Percentiles rank a stretch among this genome's conserved stretches.
phyloP scores from a whole-genome alignment of 768 basidiomycete genomes.

The Psilocybe cyanescens region DNA sequence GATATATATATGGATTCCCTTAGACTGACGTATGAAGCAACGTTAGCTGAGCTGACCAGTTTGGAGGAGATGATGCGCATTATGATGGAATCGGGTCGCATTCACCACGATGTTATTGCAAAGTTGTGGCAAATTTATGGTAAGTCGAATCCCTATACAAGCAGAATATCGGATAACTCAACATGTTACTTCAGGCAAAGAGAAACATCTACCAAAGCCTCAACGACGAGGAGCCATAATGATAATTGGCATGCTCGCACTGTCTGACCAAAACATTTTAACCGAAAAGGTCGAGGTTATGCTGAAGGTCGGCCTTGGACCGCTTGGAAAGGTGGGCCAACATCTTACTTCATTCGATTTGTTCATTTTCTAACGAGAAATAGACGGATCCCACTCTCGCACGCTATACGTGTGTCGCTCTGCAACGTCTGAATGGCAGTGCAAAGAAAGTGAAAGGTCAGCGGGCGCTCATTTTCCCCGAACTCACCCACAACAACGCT shows the following conservation, averaged over 20 bases:
- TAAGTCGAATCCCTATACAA: constrained; percentile 39
- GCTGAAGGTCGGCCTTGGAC: constrained; percentile 85
- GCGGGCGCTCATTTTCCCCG: background rate
- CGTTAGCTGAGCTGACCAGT: constrained; percentile 93
- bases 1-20: background rate
- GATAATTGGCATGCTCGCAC: constrained; percentile 94
- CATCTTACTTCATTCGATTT: background rate
- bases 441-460: constrained; percentile 96
- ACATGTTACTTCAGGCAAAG: constrained; percentile 55
- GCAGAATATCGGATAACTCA: background rate
- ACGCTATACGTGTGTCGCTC: constrained; percentile 90
- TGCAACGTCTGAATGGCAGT: constrained; percentile 91
- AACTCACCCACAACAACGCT: background rate
- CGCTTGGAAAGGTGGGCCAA: constrained; percentile 71
- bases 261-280: constrained; percentile 79
- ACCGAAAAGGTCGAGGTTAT: constrained; percentile 81
- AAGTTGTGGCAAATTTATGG: constrained; percentile 98
- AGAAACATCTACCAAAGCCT: constrained; percentile 71
- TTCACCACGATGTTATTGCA: constrained; percentile 83
- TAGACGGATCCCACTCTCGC: constrained; percentile 90
- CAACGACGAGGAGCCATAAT: constrained; percentile 97
- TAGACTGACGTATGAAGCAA: constrained; percentile 90
- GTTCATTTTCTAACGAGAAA: background rate
- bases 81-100: constrained; percentile 89
- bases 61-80: constrained; percentile 96